These are phyloP conservation scores for Lasiodiplodia gonubiensis DNA, from an alignment of 2,329 filamentous ascomycete genomes.

Conservation along the genomic window DNA sequence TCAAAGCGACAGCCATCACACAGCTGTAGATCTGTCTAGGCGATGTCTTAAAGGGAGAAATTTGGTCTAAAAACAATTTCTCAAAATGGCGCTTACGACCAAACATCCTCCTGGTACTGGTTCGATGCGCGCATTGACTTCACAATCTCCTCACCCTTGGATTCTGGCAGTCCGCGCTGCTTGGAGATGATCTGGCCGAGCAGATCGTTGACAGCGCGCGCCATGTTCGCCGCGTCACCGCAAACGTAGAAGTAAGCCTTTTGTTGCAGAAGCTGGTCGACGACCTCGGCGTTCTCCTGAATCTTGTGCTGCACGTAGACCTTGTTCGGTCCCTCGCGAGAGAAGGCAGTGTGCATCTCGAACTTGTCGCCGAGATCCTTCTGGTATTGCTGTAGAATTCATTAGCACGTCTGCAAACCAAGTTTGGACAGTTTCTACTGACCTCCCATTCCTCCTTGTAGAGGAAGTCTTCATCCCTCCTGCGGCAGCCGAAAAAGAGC, in stretches of 20 bases:
- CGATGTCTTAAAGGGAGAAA: conserved; percentile 7
- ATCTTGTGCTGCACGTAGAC: conserved; percentile 96
- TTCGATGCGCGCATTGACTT: conserved; percentile 95
- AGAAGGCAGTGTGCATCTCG: conserved; percentile 91
- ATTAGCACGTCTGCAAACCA: conserved; percentile 36
- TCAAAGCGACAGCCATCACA: neutral
- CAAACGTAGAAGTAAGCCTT: conserved; percentile 97
- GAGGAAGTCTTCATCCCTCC: conserved; percentile 84
- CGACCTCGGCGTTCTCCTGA: conserved; percentile 78
- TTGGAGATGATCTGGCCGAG: conserved; percentile 85
- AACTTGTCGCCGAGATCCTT: conserved; percentile 85
- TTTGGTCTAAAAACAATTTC: conserved; percentile 18
- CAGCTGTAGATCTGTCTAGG: conserved; percentile 18
- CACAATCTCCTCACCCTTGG: conserved; percentile 93
- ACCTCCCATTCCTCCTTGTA: conserved; percentile 94
- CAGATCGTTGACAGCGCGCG: conserved; percentile 87
- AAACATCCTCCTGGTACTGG: conserved; percentile 88
- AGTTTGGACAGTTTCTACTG: conserved; percentile 51
- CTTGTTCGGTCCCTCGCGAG: conserved; percentile 84
- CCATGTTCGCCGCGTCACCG: conserved; percentile 97
- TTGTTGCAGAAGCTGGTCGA: conserved; percentile 86
- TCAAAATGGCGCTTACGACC: conserved; percentile 56
- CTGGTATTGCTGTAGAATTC: conserved; percentile 73
- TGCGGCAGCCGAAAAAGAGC: conserved; percentile 95
- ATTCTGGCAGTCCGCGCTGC: conserved; percentile 78